Conservation (phyloP, 2,329 filamentous ascomycete genomes). For the Claviceps digitariae region DNA sequence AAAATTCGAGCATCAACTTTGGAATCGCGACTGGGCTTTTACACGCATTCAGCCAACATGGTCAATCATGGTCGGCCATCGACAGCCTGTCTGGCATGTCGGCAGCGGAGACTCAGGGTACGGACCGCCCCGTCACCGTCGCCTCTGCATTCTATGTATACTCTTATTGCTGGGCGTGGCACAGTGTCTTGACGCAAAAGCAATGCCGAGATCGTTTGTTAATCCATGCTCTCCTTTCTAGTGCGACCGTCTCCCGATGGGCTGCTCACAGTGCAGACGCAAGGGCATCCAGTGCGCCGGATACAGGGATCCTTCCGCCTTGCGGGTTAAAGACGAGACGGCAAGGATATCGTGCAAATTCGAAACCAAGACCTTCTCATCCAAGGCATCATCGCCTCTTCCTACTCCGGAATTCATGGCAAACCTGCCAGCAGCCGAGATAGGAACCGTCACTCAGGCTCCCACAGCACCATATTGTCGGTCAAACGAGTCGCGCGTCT, state of each 20-base stretch:
- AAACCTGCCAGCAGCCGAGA: neutral
- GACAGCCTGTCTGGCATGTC: constrained; percentile 15
- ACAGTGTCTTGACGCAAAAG: too few relatives aligned
- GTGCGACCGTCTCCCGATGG: constrained; percentile 14
- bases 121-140: neutral
- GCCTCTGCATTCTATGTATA: neutral
- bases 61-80: constrained; percentile 18
- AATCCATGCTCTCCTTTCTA: constrained; percentile 2
- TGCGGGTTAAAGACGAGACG: constrained; percentile 16
- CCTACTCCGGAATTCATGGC: neutral
- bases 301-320: constrained; percentile 12
- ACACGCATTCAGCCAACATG: constrained; percentile 5
- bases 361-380: constrained; percentile 6
- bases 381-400: constrained; percentile 5
- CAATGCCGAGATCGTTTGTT: neutral
- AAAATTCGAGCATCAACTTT: neutral
- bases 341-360: constrained; percentile 10
- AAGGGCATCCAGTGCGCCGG: constrained; percentile 13
- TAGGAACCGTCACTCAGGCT: neutral
- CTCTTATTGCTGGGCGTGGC: neutral
- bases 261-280: constrained; percentile 16
- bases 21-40: too few relatives aligned
- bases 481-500: neutral
- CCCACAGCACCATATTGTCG: neutral
- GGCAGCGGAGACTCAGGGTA: constrained; percentile 13